These are phyloP conservation scores for Aspergillus fumigatiaffinis DNA, from an alignment of 2,329 filamentous ascomycete species.

Conservation along the genomic window DNA sequence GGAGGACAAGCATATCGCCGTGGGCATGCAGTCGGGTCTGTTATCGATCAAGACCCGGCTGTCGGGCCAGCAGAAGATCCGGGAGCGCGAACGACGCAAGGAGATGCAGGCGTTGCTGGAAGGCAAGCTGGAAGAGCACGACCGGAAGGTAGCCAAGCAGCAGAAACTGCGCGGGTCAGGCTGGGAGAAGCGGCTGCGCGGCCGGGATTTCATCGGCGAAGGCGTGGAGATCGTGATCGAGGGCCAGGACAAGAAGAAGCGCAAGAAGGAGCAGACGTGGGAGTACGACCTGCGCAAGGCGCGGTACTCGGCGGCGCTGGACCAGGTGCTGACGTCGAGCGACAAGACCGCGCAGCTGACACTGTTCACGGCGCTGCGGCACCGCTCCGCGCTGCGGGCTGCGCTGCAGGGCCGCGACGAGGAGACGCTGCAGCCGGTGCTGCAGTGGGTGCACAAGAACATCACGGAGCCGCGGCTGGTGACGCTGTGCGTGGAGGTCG, in stretches of 20 bases:
- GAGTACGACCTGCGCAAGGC: constrained; percentile 76
- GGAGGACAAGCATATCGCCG: constrained; percentile 88
- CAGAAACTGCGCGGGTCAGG: constrained; percentile 59
- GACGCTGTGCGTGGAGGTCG: constrained; percentile 75
- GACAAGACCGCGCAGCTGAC: constrained; percentile 67
- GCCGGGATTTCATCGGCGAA: constrained; percentile 78
- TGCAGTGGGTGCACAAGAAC: constrained; percentile 77
- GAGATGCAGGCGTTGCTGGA: constrained; percentile 79
- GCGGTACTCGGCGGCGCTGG: constrained; percentile 72
- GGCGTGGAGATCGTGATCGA: constrained; percentile 86
- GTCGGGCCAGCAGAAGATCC: constrained; percentile 73
- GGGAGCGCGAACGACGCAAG: constrained; percentile 71
- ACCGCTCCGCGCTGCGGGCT: constrained; percentile 77
- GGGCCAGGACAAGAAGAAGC: constrained; percentile 56
- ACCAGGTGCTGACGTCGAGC: constrained; percentile 64
- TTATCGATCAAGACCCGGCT: constrained; percentile 86
- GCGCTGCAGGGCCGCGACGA: constrained; percentile 81
- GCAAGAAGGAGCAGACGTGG: constrained; percentile 69
- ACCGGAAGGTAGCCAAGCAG: constrained; percentile 66
- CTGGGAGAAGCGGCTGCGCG: constrained; percentile 60
- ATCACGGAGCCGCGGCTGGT: constrained; percentile 81
- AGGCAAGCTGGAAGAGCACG: constrained; percentile 73
- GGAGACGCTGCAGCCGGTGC: constrained; percentile 71
- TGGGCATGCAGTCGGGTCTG: constrained; percentile 93
- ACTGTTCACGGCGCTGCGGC: constrained; percentile 75